Evolutionary conservation across 495 filamentous ascomycete species (phyloP).

Genomic region (Penicillium pancosmium): DNA sequence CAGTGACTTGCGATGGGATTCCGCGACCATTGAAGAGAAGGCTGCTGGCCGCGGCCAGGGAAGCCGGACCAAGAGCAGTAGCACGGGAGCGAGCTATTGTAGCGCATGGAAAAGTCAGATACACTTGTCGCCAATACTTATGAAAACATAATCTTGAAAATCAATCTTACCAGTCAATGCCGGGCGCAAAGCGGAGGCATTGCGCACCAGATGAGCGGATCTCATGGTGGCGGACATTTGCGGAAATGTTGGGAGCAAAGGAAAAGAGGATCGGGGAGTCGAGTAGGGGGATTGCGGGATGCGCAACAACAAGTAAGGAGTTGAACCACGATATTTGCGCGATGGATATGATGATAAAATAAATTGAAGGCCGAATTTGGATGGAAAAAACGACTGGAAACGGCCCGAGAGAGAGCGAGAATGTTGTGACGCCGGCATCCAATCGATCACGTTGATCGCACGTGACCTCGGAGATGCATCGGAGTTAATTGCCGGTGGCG

Average conservation of each 20-base stretch:
- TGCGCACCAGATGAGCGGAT: slow-evolving; percentile 47
- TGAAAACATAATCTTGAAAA: background rate
- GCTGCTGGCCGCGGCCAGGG: slow-evolving; percentile 43
- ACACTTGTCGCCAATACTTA: too few relatives aligned
- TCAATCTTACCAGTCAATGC: slow-evolving; percentile 32
- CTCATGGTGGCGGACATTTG: slow-evolving; percentile 50
- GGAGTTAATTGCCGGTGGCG: slow-evolving; percentile 11
- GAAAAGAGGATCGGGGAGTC: slow-evolving; percentile 30
- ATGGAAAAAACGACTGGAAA: slow-evolving; percentile 6
- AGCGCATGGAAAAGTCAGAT: slow-evolving; percentile 9
- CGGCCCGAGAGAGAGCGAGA: slow-evolving; percentile 10
- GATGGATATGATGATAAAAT: slow-evolving; percentile 9
- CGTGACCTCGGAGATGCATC: slow-evolving; percentile 40
- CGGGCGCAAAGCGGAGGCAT: slow-evolving; percentile 38
- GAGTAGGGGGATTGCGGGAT: slow-evolving; percentile 27
- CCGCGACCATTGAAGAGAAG: slow-evolving; percentile 59
- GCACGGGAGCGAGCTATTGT: slow-evolving; percentile 40
- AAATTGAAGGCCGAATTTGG: slow-evolving; percentile 11
- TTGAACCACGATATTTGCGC: slow-evolving; percentile 4
- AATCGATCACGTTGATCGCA: slow-evolving; percentile 27
- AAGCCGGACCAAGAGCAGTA: slow-evolving; percentile 39
- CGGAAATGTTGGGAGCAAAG: slow-evolving; percentile 34
- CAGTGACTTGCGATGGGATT: slow-evolving; percentile 62
- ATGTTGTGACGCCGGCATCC: slow-evolving; percentile 28
- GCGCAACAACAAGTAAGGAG: slow-evolving; percentile 27